Evolutionary conservation across 169 alveolate genomes (phyloP).

Genomic region (Neospora caninum): DNA sequence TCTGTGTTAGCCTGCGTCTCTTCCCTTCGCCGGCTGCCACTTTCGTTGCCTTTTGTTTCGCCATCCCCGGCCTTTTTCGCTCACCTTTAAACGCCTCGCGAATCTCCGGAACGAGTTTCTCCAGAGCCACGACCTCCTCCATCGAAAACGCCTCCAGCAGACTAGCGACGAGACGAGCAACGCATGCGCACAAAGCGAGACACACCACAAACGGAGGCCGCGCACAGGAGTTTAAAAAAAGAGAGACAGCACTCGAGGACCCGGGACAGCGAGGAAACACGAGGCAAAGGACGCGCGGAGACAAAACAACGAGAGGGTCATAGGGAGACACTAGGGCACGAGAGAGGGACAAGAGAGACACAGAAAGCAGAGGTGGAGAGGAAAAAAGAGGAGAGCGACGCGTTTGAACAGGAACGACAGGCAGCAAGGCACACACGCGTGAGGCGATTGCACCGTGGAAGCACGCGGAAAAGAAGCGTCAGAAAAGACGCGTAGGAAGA

Average conservation of each 20-base stretch:
- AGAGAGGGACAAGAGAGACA: no score
- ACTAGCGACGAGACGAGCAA: not conserved
- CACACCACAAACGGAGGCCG: not conserved
- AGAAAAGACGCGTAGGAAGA: no score
- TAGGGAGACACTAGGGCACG: no score
- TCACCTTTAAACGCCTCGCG: constrained; percentile 57
- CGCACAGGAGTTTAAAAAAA: not conserved
- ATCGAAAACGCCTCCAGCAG: constrained; percentile 56
- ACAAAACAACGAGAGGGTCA: no score
- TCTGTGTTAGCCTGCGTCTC: no score
- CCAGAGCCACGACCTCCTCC: constrained; percentile 65
- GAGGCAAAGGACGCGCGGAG: not conserved
- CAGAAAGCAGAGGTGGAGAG: no score
- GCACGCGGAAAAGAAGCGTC: not conserved
- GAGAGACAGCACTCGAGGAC: not conserved
- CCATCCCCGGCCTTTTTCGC: not conserved
- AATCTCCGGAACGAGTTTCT: constrained; percentile 52
- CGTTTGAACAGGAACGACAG: no score
- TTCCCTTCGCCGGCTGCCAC: no score
- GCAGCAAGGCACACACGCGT: no score
- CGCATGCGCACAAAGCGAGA: not conserved
- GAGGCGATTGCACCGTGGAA: no score
- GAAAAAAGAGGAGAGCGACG: no score
- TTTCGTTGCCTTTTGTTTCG: no score
- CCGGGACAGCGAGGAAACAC: not conserved